Evolutionary conservation across 352 stramenopile genomes (phyloP), one percentile per base, ranked within the genome.

Genomic region (Globisporangium radiosum): DNA sequence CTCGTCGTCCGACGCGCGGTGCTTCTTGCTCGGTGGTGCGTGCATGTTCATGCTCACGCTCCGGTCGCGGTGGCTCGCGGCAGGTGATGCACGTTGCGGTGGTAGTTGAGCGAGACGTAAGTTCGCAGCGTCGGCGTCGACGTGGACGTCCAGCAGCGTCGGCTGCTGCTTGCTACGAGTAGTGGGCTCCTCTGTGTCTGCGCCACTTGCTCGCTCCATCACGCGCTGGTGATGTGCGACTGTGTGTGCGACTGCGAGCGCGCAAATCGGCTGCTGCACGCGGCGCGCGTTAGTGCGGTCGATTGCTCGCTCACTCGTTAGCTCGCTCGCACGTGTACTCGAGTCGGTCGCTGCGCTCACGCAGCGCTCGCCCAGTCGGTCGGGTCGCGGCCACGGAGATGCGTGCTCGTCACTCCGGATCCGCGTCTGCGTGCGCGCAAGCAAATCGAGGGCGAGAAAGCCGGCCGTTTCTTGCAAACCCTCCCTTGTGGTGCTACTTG

Each of bases 1-100:
- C 52, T 92, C 78, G 58, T 92, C 82, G 64, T 90, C 80, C 4
- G 83, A 90, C 36, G 83, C 65, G 36, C 83, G 78, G 56, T 92
- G 83, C 67, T 92, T 92, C 69, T 92, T 92, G 57, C 65, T 74
- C 7, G 83, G 83, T 14, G 83, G 83, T 45, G 78, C 62, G 54
- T 75, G 81, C 33, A 75, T 69, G 52, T 79, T 90, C 76, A 90
- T 87, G 49, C 82, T 92, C 6, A 88, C 70, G 43, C 80, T 90
- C 10, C 82, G 78, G 52, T 88, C 73, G 8, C 82, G 66, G 49
- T 74, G 75, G 17, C 63, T 59, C 7, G 56, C 49, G 25, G 54
- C 65, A 11, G 62, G 57, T 7, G 56, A 58, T 39, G 40, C 11
- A 13, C 40, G 40, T 44, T 33, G 25, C 25, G 25, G 25, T 33